Evolutionary conservation across 495 filamentous ascomycete species (phyloP).

Genomic region (Penicillium cosmopolitanum): DNA sequence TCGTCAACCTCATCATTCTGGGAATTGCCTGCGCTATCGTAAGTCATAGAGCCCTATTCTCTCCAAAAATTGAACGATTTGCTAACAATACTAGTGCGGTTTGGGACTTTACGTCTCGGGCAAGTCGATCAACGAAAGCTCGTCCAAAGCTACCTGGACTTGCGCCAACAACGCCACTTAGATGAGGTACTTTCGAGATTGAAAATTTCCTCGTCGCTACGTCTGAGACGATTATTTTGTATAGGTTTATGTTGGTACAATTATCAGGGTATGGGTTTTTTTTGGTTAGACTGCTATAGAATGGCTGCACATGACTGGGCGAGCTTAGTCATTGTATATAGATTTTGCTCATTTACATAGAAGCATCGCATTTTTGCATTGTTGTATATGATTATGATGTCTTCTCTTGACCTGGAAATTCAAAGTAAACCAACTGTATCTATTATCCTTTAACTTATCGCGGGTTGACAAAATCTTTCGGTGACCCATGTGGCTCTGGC

Average conservation of each 20-base stretch:
- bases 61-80: not conserved
- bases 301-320: not conserved
- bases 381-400: constrained; percentile 1
- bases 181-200: not conserved
- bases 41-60: not conserved
- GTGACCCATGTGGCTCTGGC: too few species aligned
- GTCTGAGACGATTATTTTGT: constrained; percentile 5
- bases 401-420: not conserved
- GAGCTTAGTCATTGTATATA: constrained; percentile 4
- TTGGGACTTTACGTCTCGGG: constrained; percentile 3
- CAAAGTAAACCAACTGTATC: not conserved
- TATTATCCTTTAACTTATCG: not conserved
- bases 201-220: not conserved
- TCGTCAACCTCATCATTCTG: constrained; percentile 36
- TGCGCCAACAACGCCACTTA: constrained; percentile 7
- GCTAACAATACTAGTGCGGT: constrained; percentile 2
- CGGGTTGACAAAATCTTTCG: too few species aligned
- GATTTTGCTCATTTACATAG: constrained; percentile 5
- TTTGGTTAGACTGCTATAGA: not conserved
- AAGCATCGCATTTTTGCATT: constrained; percentile 1
- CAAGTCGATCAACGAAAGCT: constrained; percentile 9
- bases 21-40: constrained; percentile 25
- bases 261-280: not conserved
- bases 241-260: not conserved
- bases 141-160: constrained; percentile 4